phyloP scores from a whole-genome alignment of 352 stramenopile species.

The Phytophthora litchii region DNA sequence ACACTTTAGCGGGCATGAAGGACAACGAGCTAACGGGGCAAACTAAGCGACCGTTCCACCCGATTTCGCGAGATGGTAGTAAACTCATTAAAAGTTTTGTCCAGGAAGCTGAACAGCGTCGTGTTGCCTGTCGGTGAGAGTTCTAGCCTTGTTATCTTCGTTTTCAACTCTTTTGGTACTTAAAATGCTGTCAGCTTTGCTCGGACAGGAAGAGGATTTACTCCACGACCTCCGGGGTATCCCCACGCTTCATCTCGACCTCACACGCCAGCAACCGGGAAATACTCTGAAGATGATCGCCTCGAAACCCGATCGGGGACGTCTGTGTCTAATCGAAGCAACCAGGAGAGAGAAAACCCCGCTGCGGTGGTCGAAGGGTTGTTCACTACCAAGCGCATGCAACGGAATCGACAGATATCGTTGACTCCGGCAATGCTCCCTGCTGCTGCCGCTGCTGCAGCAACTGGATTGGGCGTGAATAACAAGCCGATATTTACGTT shows the following conservation, averaged over 20 bases:
- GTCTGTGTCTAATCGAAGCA: background rate
- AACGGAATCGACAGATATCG: conserved; percentile 37
- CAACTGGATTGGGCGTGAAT: conserved; percentile 19
- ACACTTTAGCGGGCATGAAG: conserved; percentile 6
- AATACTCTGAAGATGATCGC: conserved; percentile 7
- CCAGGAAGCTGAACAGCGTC: conserved; percentile 48
- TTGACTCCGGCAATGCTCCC: conserved; percentile 23
- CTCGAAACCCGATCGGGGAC: conserved; percentile 14
- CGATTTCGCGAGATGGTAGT: conserved; percentile 26
- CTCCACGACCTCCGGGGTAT: conserved; percentile 18
- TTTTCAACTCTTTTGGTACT: background rate
- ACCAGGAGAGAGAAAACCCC: conserved; percentile 21
- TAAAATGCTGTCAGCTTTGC: conserved; percentile 11
- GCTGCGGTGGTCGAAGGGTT: conserved; percentile 21
- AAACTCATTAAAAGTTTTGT: conserved; percentile 59
- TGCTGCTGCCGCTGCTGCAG: conserved; percentile 25
- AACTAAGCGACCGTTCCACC: background rate
- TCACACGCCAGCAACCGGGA: background rate
- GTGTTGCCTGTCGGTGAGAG: conserved; percentile 41
- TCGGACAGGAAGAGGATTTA: conserved; percentile 26
- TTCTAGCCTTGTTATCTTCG: background rate
- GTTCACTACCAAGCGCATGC: conserved; percentile 34
- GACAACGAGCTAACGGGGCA: background rate
- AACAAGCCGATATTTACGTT: conserved; percentile 38
- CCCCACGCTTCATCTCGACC: conserved; percentile 9